Evolutionary conservation across 192 early-diverging fungal genomes (phyloP).

Genomic region (Neocallimastix lanati): DNA sequence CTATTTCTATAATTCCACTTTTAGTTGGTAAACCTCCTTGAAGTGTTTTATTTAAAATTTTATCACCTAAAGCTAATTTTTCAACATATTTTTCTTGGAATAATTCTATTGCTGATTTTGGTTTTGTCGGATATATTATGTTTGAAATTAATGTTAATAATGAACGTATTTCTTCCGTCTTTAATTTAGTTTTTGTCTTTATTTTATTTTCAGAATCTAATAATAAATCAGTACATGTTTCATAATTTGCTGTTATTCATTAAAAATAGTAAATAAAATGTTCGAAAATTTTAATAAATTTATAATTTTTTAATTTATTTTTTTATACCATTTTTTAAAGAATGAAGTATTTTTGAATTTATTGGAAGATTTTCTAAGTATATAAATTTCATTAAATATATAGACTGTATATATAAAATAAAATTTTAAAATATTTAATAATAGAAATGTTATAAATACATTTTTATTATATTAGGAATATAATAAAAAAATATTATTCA

Average conservation of each 20-base stretch:
- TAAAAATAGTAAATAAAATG: too few species aligned
- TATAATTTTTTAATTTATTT: too few species aligned
- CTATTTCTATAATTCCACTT: conserved; percentile 45
- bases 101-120: not conserved
- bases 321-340: not conserved
- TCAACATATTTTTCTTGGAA: not conserved
- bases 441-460: too few species aligned
- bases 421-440: too few species aligned
- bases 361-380: not conserved
- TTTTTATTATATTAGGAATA: too few species aligned
- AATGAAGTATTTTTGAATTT: not conserved
- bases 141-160: not conserved
- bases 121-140: not conserved
- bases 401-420: not conserved
- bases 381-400: not conserved
- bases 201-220: not conserved
- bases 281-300: too few species aligned
- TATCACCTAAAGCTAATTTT: not conserved
- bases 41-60: not conserved
- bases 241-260: not conserved
- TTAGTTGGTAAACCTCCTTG: not conserved
- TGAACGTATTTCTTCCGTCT: not conserved
- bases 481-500: too few species aligned
- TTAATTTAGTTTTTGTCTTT: not conserved
- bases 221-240: not conserved